Evolutionary conservation across 2,329 filamentous ascomycete genomes (phyloP).

Genomic region (Phoma herbarum): DNA sequence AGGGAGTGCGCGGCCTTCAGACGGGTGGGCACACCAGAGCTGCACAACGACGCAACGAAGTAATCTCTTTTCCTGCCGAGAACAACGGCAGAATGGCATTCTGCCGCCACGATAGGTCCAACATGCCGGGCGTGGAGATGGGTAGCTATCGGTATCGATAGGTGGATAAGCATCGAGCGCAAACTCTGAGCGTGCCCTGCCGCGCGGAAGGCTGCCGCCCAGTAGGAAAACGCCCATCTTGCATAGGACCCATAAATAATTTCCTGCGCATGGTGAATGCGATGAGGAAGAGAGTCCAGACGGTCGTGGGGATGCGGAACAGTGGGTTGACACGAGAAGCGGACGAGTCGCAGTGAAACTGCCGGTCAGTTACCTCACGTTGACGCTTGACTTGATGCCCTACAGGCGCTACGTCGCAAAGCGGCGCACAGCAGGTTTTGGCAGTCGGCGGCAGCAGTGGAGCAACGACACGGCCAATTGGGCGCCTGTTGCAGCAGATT

Average conservation of each 20-base stretch:
- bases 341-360: conserved; percentile 27
- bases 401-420: conserved; percentile 28
- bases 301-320: conserved; percentile 32
- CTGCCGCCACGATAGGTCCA: conserved; percentile 29
- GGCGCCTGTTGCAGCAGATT: conserved; percentile 24
- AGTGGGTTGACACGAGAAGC: conserved; percentile 21
- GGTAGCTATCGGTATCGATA: conserved; percentile 49
- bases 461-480: conserved; percentile 29
- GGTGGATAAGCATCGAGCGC: conserved; percentile 45
- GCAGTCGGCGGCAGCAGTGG: conserved; percentile 31
- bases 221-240: conserved; percentile 29
- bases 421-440: conserved; percentile 34
- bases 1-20: conserved; percentile 28
- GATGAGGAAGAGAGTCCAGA: conserved; percentile 34
- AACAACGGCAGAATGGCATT: conserved; percentile 11
- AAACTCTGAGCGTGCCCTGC: conserved; percentile 35
- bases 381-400: conserved; percentile 28
- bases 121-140: conserved; percentile 34
- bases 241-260: conserved; percentile 46
- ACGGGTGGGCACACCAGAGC: conserved; percentile 17
- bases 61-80: conserved; percentile 34
- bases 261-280: conserved; percentile 41
- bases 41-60: conserved; percentile 25
- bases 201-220: conserved; percentile 34
- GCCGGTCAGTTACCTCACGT: conserved; percentile 30